Conservation (phyloP, 495 filamentous ascomycete species). For the Aspergillus biplanus region DNA sequence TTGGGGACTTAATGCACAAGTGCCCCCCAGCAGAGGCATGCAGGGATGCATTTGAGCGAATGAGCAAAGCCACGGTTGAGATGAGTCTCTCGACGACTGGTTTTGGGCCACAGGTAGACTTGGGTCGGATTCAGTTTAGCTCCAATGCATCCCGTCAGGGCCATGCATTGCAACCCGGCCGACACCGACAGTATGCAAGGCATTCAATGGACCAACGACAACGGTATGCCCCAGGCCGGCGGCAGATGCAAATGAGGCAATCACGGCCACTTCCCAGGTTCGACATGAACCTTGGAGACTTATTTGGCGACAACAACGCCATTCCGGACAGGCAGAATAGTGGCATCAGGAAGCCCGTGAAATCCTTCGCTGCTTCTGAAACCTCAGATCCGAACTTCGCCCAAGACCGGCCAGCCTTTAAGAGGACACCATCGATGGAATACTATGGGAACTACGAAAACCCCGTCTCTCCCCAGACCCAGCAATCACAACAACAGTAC, state of each 20-base stretch:
- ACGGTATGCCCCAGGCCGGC: slow-evolving; percentile 32
- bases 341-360: slow-evolving; percentile 20
- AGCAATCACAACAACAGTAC: slow-evolving; percentile 42
- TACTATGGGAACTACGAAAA: slow-evolving; percentile 44
- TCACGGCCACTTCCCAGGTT: slow-evolving; percentile 56
- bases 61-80: slow-evolving; percentile 90
- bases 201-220: slow-evolving; percentile 33
- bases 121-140: slow-evolving; percentile 27
- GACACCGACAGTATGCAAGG: slow-evolving; percentile 25
- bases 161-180: slow-evolving; percentile 27
- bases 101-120: slow-evolving; percentile 62
- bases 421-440: slow-evolving; percentile 43
- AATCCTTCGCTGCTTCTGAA: slow-evolving; percentile 34
- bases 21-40: slow-evolving; percentile 84
- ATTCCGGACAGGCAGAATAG: slow-evolving; percentile 31
- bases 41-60: slow-evolving; percentile 91
- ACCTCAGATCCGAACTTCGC: slow-evolving; percentile 30
- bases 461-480: slow-evolving; percentile 34
- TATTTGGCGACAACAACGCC: slow-evolving; percentile 38
- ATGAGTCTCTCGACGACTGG: slow-evolving; percentile 87
- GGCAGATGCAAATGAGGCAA: slow-evolving; percentile 32
- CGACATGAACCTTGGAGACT: slow-evolving; percentile 67
- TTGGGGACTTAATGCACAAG: slow-evolving; percentile 74
- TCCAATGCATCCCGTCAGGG: slow-evolving; percentile 18
- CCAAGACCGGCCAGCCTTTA: slow-evolving; percentile 32